Base-by-base conservation (phyloP, 2,329 filamentous ascomycete species). In the Alternaria infectoria region DNA sequence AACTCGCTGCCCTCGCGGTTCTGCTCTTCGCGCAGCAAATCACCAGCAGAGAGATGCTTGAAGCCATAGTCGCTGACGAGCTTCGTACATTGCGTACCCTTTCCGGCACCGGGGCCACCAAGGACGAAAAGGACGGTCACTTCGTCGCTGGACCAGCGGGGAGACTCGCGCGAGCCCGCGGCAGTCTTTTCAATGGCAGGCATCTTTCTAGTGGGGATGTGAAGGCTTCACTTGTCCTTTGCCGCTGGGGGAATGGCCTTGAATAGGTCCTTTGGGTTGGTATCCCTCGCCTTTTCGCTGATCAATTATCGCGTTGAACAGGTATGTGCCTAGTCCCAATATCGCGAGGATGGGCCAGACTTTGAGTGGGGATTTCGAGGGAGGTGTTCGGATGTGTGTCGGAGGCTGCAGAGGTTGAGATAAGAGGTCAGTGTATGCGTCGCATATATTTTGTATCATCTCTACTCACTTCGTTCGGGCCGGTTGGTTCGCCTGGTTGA, bases 71-170 rank as follows among this genome's bases (percentile, higher is more conserved):
- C 89, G 49, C 88, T 84, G 54, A 97, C 95, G 32, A 99, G 90
- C 69, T 92, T 92, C 70, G 89, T 88, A 85, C 95, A 98, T 82
- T 99, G 95, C 3, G 96, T 99, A 74, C 96, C 96, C 81, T 99
- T 99, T 74, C 96, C 96, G 67, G 94, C 93, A 69, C 96, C 96
- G 13, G 96, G 96, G 3, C 96, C 96, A 80, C 95, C 95, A 65
- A 99, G 93, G 67, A 98, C 93, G 84, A 97, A 98, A 81, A 99
- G 84, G 62, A 98, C 94, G n/a, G 93, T 96, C 30, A 96, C 92
- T 63, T 93, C 86, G 60, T 88, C 76, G 54, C 90, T 83, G 62
- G 88, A 90, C 86, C 97, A 97, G 76, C 89, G 88, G 5, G 94
- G 91, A 57, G 84, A 82, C 47, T 80, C 77, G 79, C 90, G 90